Percentiles rank a stretch among this genome's conserved stretches.
These are phyloP conservation scores for Fraxinus excelsior DNA, from an alignment of 257 asterid species.

Conservation along the genomic window DNA sequence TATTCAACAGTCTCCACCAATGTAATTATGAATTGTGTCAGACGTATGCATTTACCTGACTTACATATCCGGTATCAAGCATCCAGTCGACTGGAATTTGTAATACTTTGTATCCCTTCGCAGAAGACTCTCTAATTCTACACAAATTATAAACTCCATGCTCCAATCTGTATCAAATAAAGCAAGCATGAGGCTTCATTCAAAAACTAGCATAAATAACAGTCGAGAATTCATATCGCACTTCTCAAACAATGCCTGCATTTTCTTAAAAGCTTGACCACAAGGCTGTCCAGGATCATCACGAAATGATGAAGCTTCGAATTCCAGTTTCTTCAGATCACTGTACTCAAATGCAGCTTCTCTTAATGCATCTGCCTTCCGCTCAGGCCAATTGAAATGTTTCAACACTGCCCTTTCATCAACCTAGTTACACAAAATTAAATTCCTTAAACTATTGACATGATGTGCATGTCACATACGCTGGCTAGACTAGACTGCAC, in stretches of 20 bases:
- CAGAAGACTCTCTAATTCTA: conserved; percentile 66
- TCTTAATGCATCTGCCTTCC: conserved; percentile 82
- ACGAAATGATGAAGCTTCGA: conserved; percentile 55
- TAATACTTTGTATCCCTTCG: conserved; percentile 56
- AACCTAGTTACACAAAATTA: conserved; percentile 34
- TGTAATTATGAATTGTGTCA: neutral
- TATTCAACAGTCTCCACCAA: neutral
- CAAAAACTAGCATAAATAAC: neutral
- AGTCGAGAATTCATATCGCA: conserved; percentile 11
- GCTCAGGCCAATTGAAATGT: conserved; percentile 88
- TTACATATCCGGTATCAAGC: conserved; percentile 71
- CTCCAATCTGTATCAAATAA: conserved; percentile 59
- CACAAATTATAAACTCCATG: conserved; percentile 66
- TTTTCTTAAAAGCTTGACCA: conserved; percentile 57
- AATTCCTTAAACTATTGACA: neutral
- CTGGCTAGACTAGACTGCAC: no score
- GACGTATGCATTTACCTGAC: conserved; percentile 46
- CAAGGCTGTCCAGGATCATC: conserved; percentile 67
- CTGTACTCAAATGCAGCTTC: conserved; percentile 85
- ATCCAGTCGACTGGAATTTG: conserved; percentile 83
- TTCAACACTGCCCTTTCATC: conserved; percentile 96
- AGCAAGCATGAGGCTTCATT: neutral
- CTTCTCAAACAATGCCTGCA: conserved; percentile 71
- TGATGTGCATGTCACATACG: no score
- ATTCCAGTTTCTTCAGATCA: conserved; percentile 71